Conservation (phyloP, 306 rosid species). For the Cicer yamashitae region DNA sequence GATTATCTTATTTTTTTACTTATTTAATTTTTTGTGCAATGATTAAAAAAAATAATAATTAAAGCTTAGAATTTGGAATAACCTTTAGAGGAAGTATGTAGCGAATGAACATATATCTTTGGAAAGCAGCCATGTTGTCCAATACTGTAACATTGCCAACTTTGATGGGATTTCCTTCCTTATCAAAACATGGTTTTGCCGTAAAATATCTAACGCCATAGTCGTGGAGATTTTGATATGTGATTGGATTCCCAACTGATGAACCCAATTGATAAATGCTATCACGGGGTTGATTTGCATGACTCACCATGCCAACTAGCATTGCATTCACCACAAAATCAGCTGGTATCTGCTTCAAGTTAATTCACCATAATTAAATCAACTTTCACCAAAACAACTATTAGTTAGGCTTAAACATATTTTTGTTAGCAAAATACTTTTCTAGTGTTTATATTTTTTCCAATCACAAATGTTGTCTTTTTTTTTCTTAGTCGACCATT, state of each 20-base stretch:
- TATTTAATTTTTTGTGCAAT: too few species aligned
- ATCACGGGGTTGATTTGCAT: conserved; percentile 50
- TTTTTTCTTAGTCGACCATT: too few species aligned
- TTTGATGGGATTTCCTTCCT: conserved; percentile 63
- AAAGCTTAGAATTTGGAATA: background rate
- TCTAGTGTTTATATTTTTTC: too few species aligned
- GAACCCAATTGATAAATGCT: conserved; percentile 74
- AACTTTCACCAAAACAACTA: background rate
- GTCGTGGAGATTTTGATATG: conserved; percentile 45
- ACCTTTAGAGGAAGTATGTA: conserved; percentile 73
- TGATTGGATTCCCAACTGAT: conserved; percentile 59
- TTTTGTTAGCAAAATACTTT: background rate
- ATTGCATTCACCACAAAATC: conserved; percentile 83
- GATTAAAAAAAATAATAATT: background rate
- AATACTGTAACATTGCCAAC: conserved; percentile 53
- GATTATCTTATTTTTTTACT: too few species aligned
- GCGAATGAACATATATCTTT: conserved; percentile 66
- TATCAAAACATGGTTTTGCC: conserved; percentile 61
- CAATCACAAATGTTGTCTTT: too few species aligned
- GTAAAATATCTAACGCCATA: conserved; percentile 57
- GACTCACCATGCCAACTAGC: conserved; percentile 57
- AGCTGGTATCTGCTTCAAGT: conserved; percentile 73
- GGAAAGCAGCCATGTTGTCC: conserved; percentile 62
- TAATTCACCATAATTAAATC: background rate
- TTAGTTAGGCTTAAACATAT: background rate